These are phyloP conservation scores for Stygiomarasmius scandens DNA, from an alignment of 1,284 basidiomycete genomes.

Conservation along the genomic window DNA sequence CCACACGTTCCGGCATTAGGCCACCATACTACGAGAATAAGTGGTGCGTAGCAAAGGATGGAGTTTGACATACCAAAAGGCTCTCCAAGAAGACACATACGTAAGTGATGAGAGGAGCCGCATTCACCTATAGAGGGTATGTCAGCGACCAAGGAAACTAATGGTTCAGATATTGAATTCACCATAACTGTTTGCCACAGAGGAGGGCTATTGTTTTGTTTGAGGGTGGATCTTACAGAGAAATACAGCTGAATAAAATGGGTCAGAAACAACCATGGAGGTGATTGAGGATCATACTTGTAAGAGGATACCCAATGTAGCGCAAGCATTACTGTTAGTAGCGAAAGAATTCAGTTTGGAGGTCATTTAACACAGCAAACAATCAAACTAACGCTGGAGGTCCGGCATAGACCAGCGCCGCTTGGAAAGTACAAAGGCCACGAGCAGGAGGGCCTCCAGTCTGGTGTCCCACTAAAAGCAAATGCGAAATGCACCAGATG, in stretches of 20 bases:
- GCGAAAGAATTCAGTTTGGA: background rate
- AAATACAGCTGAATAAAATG: background rate
- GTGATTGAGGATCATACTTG: background rate
- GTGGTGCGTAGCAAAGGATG: background rate
- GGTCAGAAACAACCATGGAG: background rate
- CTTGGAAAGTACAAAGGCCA: conserved; percentile 26
- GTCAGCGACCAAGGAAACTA: background rate
- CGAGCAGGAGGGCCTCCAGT: conserved; percentile 23
- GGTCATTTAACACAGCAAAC: background rate
- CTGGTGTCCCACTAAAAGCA: conserved; percentile 28
- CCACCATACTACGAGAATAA: background rate
- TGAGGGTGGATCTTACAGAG: background rate
- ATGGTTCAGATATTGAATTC: too few relatives aligned
- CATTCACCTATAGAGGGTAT: background rate
- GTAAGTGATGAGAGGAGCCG: background rate
- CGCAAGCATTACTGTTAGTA: conserved; percentile 3
- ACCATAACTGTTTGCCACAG: background rate
- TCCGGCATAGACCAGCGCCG: conserved; percentile 27
- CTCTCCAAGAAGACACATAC: background rate
- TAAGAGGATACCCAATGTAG: conserved; percentile 5
- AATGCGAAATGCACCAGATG: conserved; percentile 25
- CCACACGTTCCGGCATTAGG: background rate
- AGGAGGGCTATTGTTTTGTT: background rate
- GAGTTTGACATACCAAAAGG: background rate
- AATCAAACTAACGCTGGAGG: conserved; percentile 11